Conservation (phyloP, 1,284 basidiomycete genomes). For the Retiboletus fuscus region DNA sequence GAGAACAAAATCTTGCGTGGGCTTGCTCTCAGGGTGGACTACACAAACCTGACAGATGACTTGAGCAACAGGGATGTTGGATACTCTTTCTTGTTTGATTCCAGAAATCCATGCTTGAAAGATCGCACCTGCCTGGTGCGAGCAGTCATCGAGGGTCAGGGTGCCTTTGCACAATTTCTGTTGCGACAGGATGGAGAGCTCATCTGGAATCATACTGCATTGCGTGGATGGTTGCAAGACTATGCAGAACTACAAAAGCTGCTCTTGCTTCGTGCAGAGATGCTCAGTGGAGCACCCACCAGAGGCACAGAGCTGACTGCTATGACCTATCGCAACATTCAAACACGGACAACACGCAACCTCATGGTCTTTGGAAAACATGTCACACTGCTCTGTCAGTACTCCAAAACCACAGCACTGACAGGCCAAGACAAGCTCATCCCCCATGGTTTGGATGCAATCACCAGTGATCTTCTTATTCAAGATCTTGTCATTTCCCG, state of each 20-base stretch:
- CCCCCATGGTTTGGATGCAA: slow-evolving; percentile 43
- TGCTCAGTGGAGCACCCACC: slow-evolving; percentile 38
- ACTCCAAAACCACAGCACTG: slow-evolving; percentile 41
- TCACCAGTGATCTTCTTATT: slow-evolving; percentile 42
- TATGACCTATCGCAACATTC: slow-evolving; percentile 36
- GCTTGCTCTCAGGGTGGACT: slow-evolving; percentile 25
- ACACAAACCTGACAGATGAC: not conserved
- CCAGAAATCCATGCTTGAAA: slow-evolving; percentile 21
- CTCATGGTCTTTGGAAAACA: slow-evolving; percentile 34
- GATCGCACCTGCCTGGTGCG: not conserved
- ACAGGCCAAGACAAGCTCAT: slow-evolving; percentile 45
- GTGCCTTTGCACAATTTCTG: not conserved
- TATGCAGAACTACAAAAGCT: slow-evolving; percentile 33
- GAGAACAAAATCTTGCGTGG: slow-evolving; percentile 37
- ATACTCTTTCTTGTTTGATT: slow-evolving; percentile 7
- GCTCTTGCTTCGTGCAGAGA: slow-evolving; percentile 28
- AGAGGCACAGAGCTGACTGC: slow-evolving; percentile 43
- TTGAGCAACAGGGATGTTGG: slow-evolving; percentile 19
- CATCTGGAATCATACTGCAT: slow-evolving; percentile 24
- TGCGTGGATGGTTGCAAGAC: slow-evolving; percentile 35
- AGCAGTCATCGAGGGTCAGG: not conserved
- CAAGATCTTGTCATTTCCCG: slow-evolving; percentile 44
- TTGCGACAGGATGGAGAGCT: not conserved
- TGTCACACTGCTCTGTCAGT: slow-evolving; percentile 40
- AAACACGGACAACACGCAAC: slow-evolving; percentile 20